Evolutionary conservation across 2,329 filamentous ascomycete genomes (phyloP).

Genomic region (Zasmidium citrigriseum): DNA sequence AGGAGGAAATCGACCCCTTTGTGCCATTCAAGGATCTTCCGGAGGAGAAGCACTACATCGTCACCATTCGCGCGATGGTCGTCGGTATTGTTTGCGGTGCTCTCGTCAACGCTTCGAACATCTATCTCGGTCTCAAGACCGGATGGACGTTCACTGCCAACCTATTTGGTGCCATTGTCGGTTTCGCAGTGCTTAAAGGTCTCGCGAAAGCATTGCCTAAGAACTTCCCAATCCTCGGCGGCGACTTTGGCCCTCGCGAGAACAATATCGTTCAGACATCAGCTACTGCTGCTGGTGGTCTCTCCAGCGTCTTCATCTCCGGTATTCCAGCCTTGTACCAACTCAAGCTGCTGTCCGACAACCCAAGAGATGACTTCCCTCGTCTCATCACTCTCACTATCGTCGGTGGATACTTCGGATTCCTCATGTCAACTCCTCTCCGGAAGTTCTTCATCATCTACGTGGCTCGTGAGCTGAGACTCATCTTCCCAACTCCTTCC

Average conservation of each 20-base stretch:
- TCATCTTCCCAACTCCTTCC: conserved; percentile 62
- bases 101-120: conserved; percentile 63
- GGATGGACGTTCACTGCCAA: conserved; percentile 46
- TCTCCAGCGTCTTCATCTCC: conserved; percentile 60
- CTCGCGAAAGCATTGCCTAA: conserved; percentile 52
- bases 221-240: conserved; percentile 55
- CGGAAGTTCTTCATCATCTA: conserved; percentile 71
- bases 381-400: conserved; percentile 62
- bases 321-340: conserved; percentile 64
- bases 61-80: conserved; percentile 59
- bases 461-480: conserved; percentile 60
- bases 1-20: conserved; percentile 42
- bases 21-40: conserved; percentile 45
- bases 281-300: conserved; percentile 61
- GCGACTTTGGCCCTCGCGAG: conserved; percentile 60
- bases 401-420: conserved; percentile 64
- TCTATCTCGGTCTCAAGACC: conserved; percentile 59
- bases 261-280: conserved; percentile 64
- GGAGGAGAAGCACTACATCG: conserved; percentile 49
- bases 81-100: conserved; percentile 59
- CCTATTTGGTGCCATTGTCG: conserved; percentile 54
- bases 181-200: conserved; percentile 59
- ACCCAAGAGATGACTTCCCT: conserved; percentile 57
- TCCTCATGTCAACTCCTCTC: conserved; percentile 44
- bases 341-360: conserved; percentile 49